Percentiles rank a stretch among this genome's conserved stretches.
These are phyloP conservation scores for Wallemia hederae DNA, from an alignment of 1,284 basidiomycete species.

Conservation along the genomic window DNA sequence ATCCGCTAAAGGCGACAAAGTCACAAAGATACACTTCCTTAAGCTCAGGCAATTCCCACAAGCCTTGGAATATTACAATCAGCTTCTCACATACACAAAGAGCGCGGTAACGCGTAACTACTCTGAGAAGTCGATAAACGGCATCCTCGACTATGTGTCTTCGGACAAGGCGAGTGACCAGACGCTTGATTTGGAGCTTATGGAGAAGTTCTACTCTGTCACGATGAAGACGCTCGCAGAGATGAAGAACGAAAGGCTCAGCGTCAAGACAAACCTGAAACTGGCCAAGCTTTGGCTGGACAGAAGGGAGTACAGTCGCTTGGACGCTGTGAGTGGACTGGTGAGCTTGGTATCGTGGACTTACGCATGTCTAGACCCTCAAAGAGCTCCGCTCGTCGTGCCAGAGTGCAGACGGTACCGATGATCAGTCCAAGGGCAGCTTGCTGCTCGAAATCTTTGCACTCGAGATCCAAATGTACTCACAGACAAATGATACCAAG, in stretches of 20 bases:
- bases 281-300: conserved; percentile 93
- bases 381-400: conserved; percentile 27
- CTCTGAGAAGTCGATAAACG: conserved; percentile 94
- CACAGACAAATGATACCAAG: conserved; percentile 76
- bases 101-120: conserved; percentile 70
- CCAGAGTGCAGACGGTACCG: conserved; percentile 34
- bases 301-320: conserved; percentile 57
- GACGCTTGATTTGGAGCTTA: conserved; percentile 38
- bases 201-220: conserved; percentile 82
- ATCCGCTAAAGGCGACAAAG: conserved; percentile 11
- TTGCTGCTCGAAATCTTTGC: conserved; percentile 93
- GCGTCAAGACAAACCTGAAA: conserved; percentile 86
- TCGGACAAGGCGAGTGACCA: conserved; percentile 8
- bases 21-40: conserved; percentile 76
- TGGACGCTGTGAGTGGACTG: conserved; percentile 33
- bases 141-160: conserved; percentile 77
- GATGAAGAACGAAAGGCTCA: conserved; percentile 82
- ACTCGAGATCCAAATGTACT: conserved; percentile 98
- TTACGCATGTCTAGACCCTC: conserved; percentile 38
- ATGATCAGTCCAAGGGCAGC: conserved; percentile 64
- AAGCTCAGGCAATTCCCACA: conserved; percentile 44
- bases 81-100: conserved; percentile 70
- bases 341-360: conserved; percentile 8
- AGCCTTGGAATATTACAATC: conserved; percentile 56
- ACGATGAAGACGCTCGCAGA: conserved; percentile 72